A percentile compares a stretch with the other conserved stretches of the same genome.
Conservation (phyloP, 441 rosid genomes). For the Gossypium armourianum region DNA sequence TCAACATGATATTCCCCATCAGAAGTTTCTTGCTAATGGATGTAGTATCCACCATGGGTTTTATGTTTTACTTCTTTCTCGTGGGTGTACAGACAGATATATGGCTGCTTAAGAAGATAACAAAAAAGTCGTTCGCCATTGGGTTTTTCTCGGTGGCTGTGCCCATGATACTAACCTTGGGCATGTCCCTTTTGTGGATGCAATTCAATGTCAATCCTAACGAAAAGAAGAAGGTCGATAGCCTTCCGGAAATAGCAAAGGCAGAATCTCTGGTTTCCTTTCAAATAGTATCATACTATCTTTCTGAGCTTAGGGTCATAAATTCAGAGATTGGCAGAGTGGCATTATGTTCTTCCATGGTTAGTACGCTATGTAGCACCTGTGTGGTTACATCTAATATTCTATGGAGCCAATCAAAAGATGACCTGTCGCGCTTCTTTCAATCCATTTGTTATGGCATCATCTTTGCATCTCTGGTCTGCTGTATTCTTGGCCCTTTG, state of each 20-base stretch:
- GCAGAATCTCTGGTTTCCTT: slow-evolving; percentile 16
- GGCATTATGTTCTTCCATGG: slow-evolving; percentile 14
- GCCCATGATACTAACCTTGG: slow-evolving; percentile 14
- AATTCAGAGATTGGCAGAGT: slow-evolving; percentile 16
- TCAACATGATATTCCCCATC: slow-evolving; percentile 10
- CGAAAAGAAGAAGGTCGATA: not conserved
- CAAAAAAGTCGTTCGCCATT: slow-evolving; percentile 11
- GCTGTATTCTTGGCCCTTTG: not conserved
- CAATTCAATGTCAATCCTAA: not conserved
- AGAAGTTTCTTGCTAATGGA: slow-evolving; percentile 20
- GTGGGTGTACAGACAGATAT: slow-evolving; percentile 21
- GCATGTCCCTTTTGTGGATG: not conserved
- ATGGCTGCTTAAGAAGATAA: slow-evolving; percentile 10
- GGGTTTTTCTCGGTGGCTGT: slow-evolving; percentile 18
- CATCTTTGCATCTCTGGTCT: not conserved
- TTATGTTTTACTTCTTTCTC: slow-evolving; percentile 22
- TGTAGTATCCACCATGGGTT: slow-evolving; percentile 14
- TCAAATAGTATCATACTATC: slow-evolving; percentile 10
- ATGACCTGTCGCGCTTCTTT: not conserved
- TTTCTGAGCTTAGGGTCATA: slow-evolving; percentile 16
- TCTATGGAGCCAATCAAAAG: not conserved
- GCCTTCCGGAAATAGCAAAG: slow-evolving; percentile 13
- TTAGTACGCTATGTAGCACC: not conserved
- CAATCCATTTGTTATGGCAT: not conserved
- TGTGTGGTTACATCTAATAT: not conserved